A percentile compares a stretch with the other conserved stretches of the same genome.
Evolutionary conservation across 106 monocot genomes (phyloP).

Genomic region (Dioscorea zingiberensis): DNA sequence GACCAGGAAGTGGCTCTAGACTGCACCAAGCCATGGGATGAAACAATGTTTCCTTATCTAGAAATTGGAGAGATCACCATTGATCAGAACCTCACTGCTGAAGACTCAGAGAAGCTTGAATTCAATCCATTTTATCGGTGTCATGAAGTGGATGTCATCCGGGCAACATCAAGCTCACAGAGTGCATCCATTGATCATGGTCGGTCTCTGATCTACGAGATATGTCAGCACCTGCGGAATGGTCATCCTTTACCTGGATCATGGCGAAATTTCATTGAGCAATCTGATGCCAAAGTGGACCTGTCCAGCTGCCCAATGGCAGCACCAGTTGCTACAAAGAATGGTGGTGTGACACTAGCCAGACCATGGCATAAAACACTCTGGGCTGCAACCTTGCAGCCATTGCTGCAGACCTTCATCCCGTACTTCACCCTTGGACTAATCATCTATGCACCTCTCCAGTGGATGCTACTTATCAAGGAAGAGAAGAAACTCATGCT

Average conservation of each 20-base stretch:
- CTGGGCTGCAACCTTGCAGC: constrained; percentile 33
- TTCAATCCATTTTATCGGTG: constrained; percentile 41
- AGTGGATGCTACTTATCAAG: constrained; percentile 10
- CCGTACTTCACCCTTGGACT: constrained; percentile 30
- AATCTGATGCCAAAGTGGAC: constrained; percentile 38
- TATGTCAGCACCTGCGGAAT: constrained; percentile 45
- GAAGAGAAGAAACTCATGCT: constrained; percentile 2
- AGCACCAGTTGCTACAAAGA: neutral
- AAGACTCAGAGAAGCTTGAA: constrained; percentile 39
- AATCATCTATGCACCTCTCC: constrained; percentile 20
- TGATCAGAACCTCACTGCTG: constrained; percentile 17
- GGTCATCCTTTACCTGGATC: constrained; percentile 25
- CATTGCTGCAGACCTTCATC: constrained; percentile 38
- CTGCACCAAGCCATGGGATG: constrained; percentile 52
- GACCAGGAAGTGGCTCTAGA: constrained; percentile 35
- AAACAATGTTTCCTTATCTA: constrained; percentile 26
- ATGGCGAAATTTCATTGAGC: constrained; percentile 43
- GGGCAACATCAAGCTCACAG: constrained; percentile 34
- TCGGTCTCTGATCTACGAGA: constrained; percentile 42
- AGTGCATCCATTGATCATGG: constrained; percentile 56
- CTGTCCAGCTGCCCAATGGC: constrained; percentile 40
- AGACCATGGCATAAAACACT: constrained; percentile 32
- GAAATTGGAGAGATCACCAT: constrained; percentile 42
- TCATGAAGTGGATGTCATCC: constrained; percentile 33
- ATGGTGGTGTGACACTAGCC: constrained; percentile 9